phyloP scores from a whole-genome alignment of 1,139 yeast species.

The Suhomyces anneliseae region DNA sequence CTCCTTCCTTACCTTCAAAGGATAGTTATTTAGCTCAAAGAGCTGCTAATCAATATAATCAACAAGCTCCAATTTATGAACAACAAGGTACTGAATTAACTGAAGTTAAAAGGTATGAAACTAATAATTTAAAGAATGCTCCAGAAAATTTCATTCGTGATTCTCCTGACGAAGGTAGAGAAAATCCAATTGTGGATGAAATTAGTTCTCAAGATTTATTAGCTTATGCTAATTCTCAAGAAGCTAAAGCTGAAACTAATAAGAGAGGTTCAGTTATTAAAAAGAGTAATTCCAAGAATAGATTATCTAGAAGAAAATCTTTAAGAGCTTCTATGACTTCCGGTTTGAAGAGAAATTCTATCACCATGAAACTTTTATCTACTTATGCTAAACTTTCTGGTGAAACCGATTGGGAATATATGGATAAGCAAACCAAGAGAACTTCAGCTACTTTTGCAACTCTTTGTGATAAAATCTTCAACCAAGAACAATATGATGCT shows the following conservation, averaged over 20 bases:
- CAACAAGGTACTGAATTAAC: slow-evolving; percentile 5
- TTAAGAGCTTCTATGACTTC: slow-evolving; percentile 43
- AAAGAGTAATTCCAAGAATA: slow-evolving; percentile 30
- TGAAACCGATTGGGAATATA: slow-evolving; percentile 68
- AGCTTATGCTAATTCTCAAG: slow-evolving; percentile 30
- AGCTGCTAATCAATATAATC: slow-evolving; percentile 8
- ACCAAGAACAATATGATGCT: slow-evolving; percentile 54
- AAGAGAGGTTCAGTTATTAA: slow-evolving; percentile 37
- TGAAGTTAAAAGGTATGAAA: slow-evolving; percentile 10
- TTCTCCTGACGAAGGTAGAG: slow-evolving; percentile 16
- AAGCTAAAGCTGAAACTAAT: slow-evolving; percentile 11
- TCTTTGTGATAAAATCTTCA: slow-evolving; percentile 72
- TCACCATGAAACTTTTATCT: slow-evolving; percentile 65
- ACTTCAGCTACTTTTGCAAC: slow-evolving; percentile 78
- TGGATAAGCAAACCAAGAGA: slow-evolving; percentile 72
- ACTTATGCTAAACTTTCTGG: slow-evolving; percentile 70
- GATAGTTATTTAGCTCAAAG: slow-evolving; percentile 23
- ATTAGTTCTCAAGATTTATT: slow-evolving; percentile 23
- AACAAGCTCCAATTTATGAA: slow-evolving; percentile 11
- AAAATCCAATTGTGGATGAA: slow-evolving; percentile 29
- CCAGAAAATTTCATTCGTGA: background rate
- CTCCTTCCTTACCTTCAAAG: slow-evolving; percentile 46
- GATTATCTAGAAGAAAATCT: slow-evolving; percentile 41
- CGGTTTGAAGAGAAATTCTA: slow-evolving; percentile 64
- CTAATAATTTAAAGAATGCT: background rate